These are phyloP conservation scores for Tubosaeta sp. DNA, from an alignment of 768 basidiomycete species.

Conservation along the genomic window DNA sequence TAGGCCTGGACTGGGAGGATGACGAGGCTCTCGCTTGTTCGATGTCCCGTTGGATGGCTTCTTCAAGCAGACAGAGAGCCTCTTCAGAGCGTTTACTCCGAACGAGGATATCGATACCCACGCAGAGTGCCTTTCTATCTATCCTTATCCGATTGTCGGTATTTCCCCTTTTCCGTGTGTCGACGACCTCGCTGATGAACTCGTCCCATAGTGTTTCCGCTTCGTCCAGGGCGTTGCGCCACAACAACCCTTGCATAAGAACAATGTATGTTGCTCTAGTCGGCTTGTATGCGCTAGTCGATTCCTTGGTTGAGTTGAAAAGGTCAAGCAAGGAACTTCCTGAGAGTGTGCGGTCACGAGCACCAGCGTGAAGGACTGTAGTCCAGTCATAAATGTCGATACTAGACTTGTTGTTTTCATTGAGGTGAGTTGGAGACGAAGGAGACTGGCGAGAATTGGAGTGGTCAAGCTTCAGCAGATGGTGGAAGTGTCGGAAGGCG, in stretches of 20 bases:
- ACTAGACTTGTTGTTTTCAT: conserved; percentile 18
- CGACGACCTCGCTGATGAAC: conserved; percentile 24
- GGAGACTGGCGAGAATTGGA: conserved; percentile 6
- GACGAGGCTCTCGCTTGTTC: background rate
- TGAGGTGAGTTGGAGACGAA: background rate
- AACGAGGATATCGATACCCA: conserved; percentile 49
- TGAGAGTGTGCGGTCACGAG: conserved; percentile 35
- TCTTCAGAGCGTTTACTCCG: conserved; percentile 38
- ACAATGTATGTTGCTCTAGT: conserved; percentile 50
- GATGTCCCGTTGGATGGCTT: conserved; percentile 27
- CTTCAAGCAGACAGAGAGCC: conserved; percentile 51
- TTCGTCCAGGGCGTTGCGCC: conserved; percentile 34
- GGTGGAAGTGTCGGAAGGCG: conserved; percentile 45
- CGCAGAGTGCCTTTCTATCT: conserved; percentile 45
- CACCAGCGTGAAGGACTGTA: conserved; percentile 41
- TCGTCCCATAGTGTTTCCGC: conserved; percentile 45
- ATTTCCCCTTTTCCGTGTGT: background rate
- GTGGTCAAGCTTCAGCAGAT: conserved; percentile 31
- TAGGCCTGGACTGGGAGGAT: background rate
- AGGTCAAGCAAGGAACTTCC: conserved; percentile 33
- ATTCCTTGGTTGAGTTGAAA: conserved; percentile 32
- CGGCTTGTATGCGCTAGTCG: conserved; percentile 32
- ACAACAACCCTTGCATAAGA: conserved; percentile 50
- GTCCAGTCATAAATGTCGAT: conserved; percentile 47
- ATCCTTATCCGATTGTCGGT: conserved; percentile 23